A percentile compares a stretch with the other conserved stretches of the same genome.
These are phyloP conservation scores for Solanum bukasovii DNA, from an alignment of 257 asterid genomes.

Conservation along the genomic window DNA sequence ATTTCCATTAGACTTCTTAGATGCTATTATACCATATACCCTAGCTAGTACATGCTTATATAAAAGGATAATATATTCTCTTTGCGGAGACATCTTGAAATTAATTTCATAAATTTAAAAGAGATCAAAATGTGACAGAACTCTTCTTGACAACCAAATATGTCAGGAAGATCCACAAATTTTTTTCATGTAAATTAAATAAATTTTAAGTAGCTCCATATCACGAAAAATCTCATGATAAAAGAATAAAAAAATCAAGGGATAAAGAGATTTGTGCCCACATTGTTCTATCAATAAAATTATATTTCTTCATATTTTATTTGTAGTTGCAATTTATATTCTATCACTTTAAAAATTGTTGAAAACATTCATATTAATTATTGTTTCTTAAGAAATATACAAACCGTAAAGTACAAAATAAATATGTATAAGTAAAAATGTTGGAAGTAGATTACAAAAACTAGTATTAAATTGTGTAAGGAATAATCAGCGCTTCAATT, in stretches of 20 bases:
- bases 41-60: not conserved
- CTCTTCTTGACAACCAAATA: not conserved
- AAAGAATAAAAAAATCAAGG: not conserved
- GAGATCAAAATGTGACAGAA: not conserved
- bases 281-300: not conserved
- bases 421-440: too few relatives aligned
- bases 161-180: not conserved
- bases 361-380: too few relatives aligned
- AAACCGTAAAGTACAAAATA: too few relatives aligned
- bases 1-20: not conserved
- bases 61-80: not conserved
- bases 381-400: too few relatives aligned
- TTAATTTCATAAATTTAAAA: too few relatives aligned
- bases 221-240: not conserved
- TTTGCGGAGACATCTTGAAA: not conserved
- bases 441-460: too few relatives aligned
- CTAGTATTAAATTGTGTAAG: too few relatives aligned
- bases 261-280: not conserved
- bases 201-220: not conserved
- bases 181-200: too few relatives aligned
- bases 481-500: too few relatives aligned
- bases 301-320: too few relatives aligned
- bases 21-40: not conserved
- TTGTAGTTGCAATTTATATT: too few relatives aligned
- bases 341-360: not conserved